These are phyloP conservation scores for Fusarium guadeloupense DNA, from an alignment of 2,329 filamentous ascomycete species.

Conservation along the genomic window DNA sequence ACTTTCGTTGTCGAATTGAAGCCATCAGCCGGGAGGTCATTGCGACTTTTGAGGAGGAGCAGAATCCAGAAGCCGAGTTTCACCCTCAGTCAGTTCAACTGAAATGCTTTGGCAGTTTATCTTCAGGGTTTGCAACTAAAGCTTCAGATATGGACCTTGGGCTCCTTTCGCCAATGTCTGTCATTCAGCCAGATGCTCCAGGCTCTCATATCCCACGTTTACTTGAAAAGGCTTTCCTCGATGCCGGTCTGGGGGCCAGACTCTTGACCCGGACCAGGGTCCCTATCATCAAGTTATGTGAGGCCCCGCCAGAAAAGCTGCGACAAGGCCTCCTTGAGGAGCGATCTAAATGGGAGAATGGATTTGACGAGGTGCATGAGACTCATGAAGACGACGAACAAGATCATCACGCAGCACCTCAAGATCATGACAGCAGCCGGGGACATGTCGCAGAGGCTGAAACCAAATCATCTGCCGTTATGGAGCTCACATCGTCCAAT, in stretches of 20 bases:
- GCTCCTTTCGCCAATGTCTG: constrained; percentile 72
- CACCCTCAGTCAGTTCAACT: constrained; percentile 68
- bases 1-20: constrained; percentile 73
- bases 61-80: constrained; percentile 56
- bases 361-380: constrained; percentile 52
- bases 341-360: constrained; percentile 76
- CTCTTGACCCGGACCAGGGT: constrained; percentile 82
- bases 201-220: constrained; percentile 75
- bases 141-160: constrained; percentile 93
- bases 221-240: constrained; percentile 78
- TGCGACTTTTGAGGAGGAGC: constrained; percentile 58
- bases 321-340: constrained; percentile 69
- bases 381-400: constrained; percentile 51
- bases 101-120: constrained; percentile 82
- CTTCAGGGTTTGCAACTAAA: constrained; percentile 85
- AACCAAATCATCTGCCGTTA: constrained; percentile 6
- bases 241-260: constrained; percentile 77
- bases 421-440: constrained; percentile 41
- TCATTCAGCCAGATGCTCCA: constrained; percentile 60
- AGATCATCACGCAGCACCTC: constrained; percentile 37
- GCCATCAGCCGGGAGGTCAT: constrained; percentile 69
- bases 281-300: constrained; percentile 87
- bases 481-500: constrained; percentile 37
- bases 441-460: neutral
- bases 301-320: constrained; percentile 71